Base-by-base conservation (phyloP, 805 yeast species). In the Candida berthetii region DNA sequence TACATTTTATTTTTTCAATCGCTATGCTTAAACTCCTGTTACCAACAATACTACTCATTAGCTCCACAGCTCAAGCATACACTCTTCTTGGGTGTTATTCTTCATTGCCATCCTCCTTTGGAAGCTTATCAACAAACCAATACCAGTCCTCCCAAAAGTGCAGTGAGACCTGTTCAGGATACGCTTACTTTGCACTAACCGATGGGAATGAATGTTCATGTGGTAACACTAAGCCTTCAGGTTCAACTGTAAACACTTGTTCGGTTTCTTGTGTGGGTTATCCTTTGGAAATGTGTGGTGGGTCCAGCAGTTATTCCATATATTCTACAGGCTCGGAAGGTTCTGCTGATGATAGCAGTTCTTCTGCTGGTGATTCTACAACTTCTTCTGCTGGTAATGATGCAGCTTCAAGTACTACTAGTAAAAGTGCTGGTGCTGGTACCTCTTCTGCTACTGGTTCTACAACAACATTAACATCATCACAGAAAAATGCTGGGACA, bases 241-340 rank as follows among this genome's bases (percentile, higher is more conserved):
- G 73, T 4, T 49, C 52, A 7, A 40, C 58, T 10, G 36, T 60
- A 1, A 40, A 48, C 28, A 39, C 49, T 20, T 78, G 84, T 57
- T 41, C 54, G 34, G 55, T 58, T 1, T 29, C 49, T 6, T 86
- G 95, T 59, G 61, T 53, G 29, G 93, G 88, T 7, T 85, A 70
- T 52, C 68, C 70, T 6, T 8, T 37, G 1, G 84, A 82, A 44
- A 65, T 55, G 40, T 86, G 95, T 63, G 88, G 88, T 47, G 83
- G 83, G 31, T 64, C 72, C 15, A 41, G 54, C 36, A 68, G 74
- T 31, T 81, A 65, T 49, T 58, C 68, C 20, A 69, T 78, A 20
- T 78, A 64, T 46, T 61, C 69, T 7, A 61, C 65, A 39, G 64
- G 55, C 40, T 32, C 47, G 39, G 31, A 44, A 31, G 18, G 43